Conservation (phyloP, 2,329 filamentous ascomycete species). For the Didymella segeticola region DNA sequence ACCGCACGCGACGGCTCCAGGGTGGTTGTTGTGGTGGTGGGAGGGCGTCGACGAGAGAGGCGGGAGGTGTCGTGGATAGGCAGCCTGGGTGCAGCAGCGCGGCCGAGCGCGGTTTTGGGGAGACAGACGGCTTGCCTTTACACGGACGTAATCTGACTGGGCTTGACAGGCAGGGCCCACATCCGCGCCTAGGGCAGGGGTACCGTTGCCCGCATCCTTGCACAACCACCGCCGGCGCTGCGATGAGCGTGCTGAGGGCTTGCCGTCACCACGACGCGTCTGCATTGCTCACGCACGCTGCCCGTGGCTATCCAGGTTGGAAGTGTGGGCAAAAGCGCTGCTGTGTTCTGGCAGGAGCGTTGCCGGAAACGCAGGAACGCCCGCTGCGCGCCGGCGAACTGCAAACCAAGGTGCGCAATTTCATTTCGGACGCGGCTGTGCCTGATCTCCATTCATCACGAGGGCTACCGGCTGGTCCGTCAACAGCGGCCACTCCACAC, state of each 20-base stretch:
- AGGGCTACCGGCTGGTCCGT: constrained; percentile 17
- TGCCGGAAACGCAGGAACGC: constrained; percentile 8
- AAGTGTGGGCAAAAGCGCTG: neutral
- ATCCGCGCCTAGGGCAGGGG: constrained; percentile 12
- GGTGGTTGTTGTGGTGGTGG: constrained; percentile 22
- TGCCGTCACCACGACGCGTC: constrained; percentile 1
- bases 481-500: constrained; percentile 17
- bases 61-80: constrained; percentile 31
- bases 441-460: constrained; percentile 19
- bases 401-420: constrained; percentile 1
- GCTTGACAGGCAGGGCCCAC: constrained; percentile 13
- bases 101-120: constrained; percentile 26
- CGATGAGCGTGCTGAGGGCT: constrained; percentile 6
- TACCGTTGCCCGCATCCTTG: constrained; percentile 16
- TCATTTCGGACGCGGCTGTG: constrained; percentile 21
- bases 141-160: constrained; percentile 16
- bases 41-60: constrained; percentile 24
- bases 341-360: neutral
- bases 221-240: constrained; percentile 2
- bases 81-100: constrained; percentile 28
- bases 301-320: neutral
- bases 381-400: neutral
- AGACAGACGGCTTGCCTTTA: constrained; percentile 11
- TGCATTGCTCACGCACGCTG: constrained; percentile 1
- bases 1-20: constrained; percentile 44